These are phyloP conservation scores for Rhododendron mucronatum DNA, from an alignment of 148 eudicot genomes.

Conservation along the genomic window DNA sequence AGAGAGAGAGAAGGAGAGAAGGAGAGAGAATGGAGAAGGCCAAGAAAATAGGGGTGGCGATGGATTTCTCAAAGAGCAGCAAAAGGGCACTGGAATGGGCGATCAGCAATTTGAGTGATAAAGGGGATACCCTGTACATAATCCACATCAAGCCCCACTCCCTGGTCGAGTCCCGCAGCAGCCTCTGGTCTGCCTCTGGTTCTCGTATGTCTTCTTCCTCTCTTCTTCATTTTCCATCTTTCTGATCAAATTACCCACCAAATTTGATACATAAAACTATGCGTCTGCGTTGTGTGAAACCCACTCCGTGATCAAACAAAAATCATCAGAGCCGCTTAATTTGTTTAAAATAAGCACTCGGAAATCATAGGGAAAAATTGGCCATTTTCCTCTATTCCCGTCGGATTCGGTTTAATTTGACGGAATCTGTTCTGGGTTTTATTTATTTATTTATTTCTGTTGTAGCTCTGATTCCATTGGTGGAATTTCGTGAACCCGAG, in stretches of 20 bases:
- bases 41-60: constrained; percentile 43
- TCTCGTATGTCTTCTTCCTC: constrained; percentile 47
- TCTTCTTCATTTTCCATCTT: background rate
- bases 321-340: too few species aligned
- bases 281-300: too few species aligned
- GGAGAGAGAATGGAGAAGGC: constrained; percentile 32
- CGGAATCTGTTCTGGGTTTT: background rate
- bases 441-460: background rate
- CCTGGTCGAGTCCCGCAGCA: constrained; percentile 43
- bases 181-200: constrained; percentile 64
- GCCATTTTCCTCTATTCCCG: background rate
- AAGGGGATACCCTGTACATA: constrained; percentile 62
- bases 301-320: too few species aligned
- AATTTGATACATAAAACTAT: too few species aligned
- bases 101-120: constrained; percentile 65
- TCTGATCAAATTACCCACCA: too few species aligned
- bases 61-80: constrained; percentile 71
- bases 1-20: background rate
- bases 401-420: background rate
- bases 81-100: constrained; percentile 83
- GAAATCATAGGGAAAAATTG: background rate
- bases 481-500: constrained; percentile 70
- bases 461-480: constrained; percentile 76
- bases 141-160: constrained; percentile 53
- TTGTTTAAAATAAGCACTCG: too few species aligned